A percentile compares a stretch with the other conserved stretches of the same genome.
Conservation (phyloP, 169 alveolate genomes). For the Plasmodium berghei region DNA sequence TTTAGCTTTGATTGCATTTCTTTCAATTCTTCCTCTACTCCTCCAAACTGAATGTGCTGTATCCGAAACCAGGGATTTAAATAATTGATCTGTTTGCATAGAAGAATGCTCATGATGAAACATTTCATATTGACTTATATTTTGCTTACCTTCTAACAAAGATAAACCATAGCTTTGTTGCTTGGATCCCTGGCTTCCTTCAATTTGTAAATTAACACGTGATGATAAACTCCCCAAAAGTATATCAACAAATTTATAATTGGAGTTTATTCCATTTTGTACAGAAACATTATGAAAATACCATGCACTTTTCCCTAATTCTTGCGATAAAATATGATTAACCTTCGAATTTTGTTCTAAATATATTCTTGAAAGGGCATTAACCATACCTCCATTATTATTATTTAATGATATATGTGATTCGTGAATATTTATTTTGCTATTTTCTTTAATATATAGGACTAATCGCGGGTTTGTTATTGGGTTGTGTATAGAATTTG, state of each 20-base stretch:
- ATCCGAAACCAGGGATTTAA: slow-evolving; percentile 77
- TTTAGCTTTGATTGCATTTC: slow-evolving; percentile 78
- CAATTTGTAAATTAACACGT: slow-evolving; percentile 80
- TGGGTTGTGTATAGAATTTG: slow-evolving; percentile 37
- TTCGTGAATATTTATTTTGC: slow-evolving; percentile 77
- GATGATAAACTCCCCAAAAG: slow-evolving; percentile 77
- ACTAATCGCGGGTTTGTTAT: slow-evolving; percentile 78
- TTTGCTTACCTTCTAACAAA: slow-evolving; percentile 59
- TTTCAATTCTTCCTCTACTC: slow-evolving; percentile 80
- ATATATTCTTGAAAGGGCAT: slow-evolving; percentile 78
- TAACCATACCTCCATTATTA: slow-evolving; percentile 78
- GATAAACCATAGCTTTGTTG: slow-evolving; percentile 71
- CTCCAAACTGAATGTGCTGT: slow-evolving; percentile 83
- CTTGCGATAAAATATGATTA: slow-evolving; percentile 80
- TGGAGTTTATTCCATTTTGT: slow-evolving; percentile 59
- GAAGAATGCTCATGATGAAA: slow-evolving; percentile 79
- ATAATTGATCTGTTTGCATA: slow-evolving; percentile 77
- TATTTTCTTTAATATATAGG: slow-evolving; percentile 76
- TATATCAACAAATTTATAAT: slow-evolving; percentile 64
- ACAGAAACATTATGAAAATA: slow-evolving; percentile 80
- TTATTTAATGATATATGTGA: slow-evolving; percentile 71
- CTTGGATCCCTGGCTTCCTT: slow-evolving; percentile 58
- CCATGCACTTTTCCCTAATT: slow-evolving; percentile 74
- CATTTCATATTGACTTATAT: slow-evolving; percentile 79
- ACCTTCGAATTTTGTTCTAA: slow-evolving; percentile 77